These are phyloP conservation scores for Eutypa lata DNA, from an alignment of 2,329 filamentous ascomycete genomes.

Conservation along the genomic window DNA sequence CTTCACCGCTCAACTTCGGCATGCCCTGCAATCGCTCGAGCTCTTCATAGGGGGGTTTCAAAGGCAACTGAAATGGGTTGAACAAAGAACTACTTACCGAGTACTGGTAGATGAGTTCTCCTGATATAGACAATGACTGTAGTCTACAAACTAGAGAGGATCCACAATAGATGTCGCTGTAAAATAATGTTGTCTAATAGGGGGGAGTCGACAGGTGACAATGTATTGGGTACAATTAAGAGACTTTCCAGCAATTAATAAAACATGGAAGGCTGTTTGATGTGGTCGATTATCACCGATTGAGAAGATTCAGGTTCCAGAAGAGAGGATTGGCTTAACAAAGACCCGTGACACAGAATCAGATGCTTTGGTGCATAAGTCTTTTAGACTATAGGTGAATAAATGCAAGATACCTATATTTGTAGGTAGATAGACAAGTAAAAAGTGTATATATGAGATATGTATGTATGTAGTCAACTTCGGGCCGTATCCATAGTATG, in stretches of 20 bases:
- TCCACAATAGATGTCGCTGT: background rate
- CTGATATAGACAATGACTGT: background rate
- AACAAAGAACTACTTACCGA: background rate
- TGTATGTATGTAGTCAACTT: background rate
- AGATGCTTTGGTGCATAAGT: background rate
- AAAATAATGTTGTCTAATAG: background rate
- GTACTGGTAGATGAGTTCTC: background rate
- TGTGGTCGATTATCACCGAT: background rate
- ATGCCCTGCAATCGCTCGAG: background rate
- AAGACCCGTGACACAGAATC: background rate
- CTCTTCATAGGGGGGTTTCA: slow-evolving; percentile 4
- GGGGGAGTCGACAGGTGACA: too few relatives aligned
- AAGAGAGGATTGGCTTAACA: background rate
- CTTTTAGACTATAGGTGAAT: background rate
- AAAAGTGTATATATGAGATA: background rate
- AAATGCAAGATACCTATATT: background rate
- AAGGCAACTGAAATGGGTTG: slow-evolving; percentile 4
- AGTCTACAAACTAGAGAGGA: background rate
- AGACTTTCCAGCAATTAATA: background rate
- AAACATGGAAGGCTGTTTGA: background rate
- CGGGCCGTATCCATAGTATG: background rate
- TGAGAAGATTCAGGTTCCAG: background rate
- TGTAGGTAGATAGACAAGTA: background rate
- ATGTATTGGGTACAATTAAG: background rate
- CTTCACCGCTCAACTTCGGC: slow-evolving; percentile 12